Conservation (phyloP, 306 rosid genomes). For the Pachyrhizus erosus region DNA sequence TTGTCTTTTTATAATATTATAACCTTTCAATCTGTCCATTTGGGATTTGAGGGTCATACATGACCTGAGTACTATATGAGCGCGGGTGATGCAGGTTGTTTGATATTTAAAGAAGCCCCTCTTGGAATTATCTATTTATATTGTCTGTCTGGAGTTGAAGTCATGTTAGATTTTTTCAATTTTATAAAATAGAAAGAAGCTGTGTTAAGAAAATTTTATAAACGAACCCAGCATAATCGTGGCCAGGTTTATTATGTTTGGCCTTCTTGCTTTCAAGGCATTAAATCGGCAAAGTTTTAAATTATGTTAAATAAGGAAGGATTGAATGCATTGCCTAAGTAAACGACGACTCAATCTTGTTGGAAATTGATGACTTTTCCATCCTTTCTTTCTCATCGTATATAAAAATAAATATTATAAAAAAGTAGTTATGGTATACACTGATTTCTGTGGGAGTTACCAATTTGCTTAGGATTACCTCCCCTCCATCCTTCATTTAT, state of each 20-base stretch:
- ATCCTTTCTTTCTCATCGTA: neutral
- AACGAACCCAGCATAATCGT: neutral
- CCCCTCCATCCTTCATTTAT: neutral
- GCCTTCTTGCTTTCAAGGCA: neutral
- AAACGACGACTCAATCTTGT: neutral
- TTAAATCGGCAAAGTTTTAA: neutral
- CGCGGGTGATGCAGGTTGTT: slow-evolving; percentile 14
- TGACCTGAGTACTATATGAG: slow-evolving; percentile 33
- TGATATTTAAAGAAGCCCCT: neutral
- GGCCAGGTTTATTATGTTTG: slow-evolving; percentile 13
- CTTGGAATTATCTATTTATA: slow-evolving; percentile 39
- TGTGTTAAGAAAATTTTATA: neutral
- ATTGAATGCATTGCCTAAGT: neutral
- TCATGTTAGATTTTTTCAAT: neutral
- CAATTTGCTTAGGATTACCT: neutral
- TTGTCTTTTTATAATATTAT: neutral
- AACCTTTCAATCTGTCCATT: neutral
- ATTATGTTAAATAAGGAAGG: neutral
- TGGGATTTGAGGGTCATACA: slow-evolving; percentile 31
- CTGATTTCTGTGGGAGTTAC: neutral
- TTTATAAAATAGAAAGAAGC: neutral
- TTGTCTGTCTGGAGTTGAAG: slow-evolving; percentile 30
- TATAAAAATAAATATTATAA: neutral
- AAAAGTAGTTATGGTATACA: neutral
- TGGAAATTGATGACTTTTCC: slow-evolving; percentile 16